These are phyloP conservation scores for Cyclotella choctawhatcheeana DNA, from an alignment of 108 stramenopile genomes.

Conservation along the genomic window DNA sequence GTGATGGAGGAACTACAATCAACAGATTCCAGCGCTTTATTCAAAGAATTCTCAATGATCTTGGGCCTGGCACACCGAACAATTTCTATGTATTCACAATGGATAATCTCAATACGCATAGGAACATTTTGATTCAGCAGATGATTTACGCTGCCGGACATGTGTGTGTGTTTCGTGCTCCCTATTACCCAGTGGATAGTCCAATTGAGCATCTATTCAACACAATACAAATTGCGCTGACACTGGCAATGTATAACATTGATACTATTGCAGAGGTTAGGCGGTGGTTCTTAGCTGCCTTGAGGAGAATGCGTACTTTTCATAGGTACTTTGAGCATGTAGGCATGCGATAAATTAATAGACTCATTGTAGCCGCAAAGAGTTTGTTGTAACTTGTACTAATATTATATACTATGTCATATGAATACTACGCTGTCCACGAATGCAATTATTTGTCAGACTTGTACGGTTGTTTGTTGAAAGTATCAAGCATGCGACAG, in stretches of 20 bases:
- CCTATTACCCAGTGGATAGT: constrained; percentile 1
- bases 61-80: constrained; percentile 7
- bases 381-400: background rate
- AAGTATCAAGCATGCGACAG: too few species aligned
- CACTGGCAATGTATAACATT: background rate
- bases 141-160: background rate
- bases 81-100: too few species aligned
- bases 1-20: background rate
- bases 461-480: background rate
- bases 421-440: background rate
- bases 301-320: background rate
- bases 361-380: background rate
- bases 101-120: constrained; percentile 7
- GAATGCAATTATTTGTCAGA: background rate
- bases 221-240: background rate
- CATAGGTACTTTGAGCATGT: background rate
- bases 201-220: constrained; percentile 7
- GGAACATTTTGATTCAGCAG: background rate
- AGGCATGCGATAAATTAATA: background rate
- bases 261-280: background rate
- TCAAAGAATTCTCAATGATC: too few species aligned
- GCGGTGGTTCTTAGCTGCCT: background rate
- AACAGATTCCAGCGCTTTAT: too few species aligned
- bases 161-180: background rate
- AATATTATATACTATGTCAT: background rate